Evolutionary conservation across 345 rosid species (phyloP).

Genomic region (Angophora floribunda): DNA sequence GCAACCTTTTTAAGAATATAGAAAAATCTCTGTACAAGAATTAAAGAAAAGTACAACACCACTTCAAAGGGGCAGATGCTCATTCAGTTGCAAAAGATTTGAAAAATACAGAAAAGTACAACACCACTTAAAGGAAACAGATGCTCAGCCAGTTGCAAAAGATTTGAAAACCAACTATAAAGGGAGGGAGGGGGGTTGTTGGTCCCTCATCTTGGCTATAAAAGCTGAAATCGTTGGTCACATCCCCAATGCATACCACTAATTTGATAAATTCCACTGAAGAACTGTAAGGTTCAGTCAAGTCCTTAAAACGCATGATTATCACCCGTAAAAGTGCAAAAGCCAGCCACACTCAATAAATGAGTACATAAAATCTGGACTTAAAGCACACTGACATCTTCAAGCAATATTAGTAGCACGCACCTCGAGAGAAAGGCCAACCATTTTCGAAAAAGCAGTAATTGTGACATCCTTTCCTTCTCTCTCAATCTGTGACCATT

Average conservation of each 20-base stretch:
- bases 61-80: neutral
- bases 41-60: neutral
- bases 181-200: neutral
- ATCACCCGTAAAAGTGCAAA: neutral
- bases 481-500: constrained; percentile 56
- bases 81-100: neutral
- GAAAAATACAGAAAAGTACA: neutral
- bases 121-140: neutral
- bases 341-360: neutral
- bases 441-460: constrained; percentile 80
- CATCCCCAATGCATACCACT: neutral
- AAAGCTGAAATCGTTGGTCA: neutral
- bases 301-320: neutral
- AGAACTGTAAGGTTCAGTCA: neutral
- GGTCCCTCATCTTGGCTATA: neutral
- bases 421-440: constrained; percentile 78
- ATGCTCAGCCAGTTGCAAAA: neutral
- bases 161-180: neutral
- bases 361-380: neutral
- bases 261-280: neutral
- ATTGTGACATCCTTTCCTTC: constrained; percentile 93
- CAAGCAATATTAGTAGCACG: neutral
- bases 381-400: neutral
- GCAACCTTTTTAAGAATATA: neutral
- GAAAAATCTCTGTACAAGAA: neutral